phyloP scores from a whole-genome alignment of 2,329 filamentous ascomycete species.

The Arachnopeziza araneosa region DNA sequence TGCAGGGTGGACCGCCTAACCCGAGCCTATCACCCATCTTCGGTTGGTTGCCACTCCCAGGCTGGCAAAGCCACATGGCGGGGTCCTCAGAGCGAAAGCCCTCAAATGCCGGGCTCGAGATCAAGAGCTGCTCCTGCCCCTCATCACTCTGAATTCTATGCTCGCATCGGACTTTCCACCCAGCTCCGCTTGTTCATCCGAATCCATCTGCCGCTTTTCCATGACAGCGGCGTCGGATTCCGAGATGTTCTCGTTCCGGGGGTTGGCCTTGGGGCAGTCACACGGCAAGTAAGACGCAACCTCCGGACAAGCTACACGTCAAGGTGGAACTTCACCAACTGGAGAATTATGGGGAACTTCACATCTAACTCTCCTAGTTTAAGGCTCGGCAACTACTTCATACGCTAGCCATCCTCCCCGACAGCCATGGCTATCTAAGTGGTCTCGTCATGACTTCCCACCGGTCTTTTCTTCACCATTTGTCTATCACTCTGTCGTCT shows the following conservation, averaged over 20 bases:
- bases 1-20: neutral
- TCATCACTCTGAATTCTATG: neutral
- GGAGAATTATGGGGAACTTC: neutral
- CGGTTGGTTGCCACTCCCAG: neutral
- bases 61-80: neutral
- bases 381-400: constrained; percentile 10
- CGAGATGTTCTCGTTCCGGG: neutral
- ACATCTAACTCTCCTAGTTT: neutral
- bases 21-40: neutral
- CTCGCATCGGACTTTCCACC: neutral
- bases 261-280: neutral
- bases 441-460: neutral
- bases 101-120: neutral
- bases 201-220: neutral
- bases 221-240: neutral
- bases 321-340: neutral
- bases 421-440: neutral
- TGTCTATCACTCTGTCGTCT: neutral
- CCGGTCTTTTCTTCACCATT: too few species aligned
- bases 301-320: neutral
- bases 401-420: constrained; percentile 1
- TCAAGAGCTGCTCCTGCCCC: neutral
- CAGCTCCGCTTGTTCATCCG: neutral
- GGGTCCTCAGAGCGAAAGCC: neutral
- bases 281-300: neutral